Evolutionary conservation across 257 asterid species (phyloP), one percentile per base, ranked within the genome.

Genomic region (Parsonsia alboflavescens): DNA sequence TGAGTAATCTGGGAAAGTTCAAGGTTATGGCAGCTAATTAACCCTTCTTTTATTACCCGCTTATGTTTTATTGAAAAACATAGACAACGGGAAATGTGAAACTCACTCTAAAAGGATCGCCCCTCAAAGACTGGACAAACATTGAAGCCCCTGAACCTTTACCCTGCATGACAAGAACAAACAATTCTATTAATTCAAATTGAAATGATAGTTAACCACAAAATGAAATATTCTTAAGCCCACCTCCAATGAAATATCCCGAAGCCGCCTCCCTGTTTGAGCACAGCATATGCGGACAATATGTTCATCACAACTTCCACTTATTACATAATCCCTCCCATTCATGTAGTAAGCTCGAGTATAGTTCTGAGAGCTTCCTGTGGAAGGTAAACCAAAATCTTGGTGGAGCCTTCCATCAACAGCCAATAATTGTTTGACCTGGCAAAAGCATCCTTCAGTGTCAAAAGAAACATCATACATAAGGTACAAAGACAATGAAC

Each of bases 241-340:
- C 68, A 93, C 98, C 98, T 93, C 97, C 86, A 93, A 82, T 24
- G 94, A 79, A 64, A 93, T 82, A 78, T 93, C 98, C 87, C 84
- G 85, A 75, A 93, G 91, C 74, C 97, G 93, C 78, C 97, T 89
- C 81, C 98, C 98, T 7, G 98, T 89, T 74, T 83, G 92, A 80
- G 98, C 96, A 87, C 97, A 90, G 74, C 96, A 93, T 76, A 93
- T 84, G 52, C 95, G 93, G 71, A 93, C 96, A 45, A 89, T 90
- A 68, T 89, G 89, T 82, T 93, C 98, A 87, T 93, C 98, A 82
- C 98, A 93, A 77, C 98, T 93, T 84, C 98, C 98, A 80, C 98
- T 93, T 78, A 90, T 90, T 64, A 93, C 88, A 81, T 93, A 93
- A 84, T 93, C 97, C 82, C 91, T 86, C 70, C 97, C 98, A 17